These are phyloP conservation scores for Fusarium lyarnte DNA, from an alignment of 2,329 filamentous ascomycete genomes.

Conservation along the genomic window DNA sequence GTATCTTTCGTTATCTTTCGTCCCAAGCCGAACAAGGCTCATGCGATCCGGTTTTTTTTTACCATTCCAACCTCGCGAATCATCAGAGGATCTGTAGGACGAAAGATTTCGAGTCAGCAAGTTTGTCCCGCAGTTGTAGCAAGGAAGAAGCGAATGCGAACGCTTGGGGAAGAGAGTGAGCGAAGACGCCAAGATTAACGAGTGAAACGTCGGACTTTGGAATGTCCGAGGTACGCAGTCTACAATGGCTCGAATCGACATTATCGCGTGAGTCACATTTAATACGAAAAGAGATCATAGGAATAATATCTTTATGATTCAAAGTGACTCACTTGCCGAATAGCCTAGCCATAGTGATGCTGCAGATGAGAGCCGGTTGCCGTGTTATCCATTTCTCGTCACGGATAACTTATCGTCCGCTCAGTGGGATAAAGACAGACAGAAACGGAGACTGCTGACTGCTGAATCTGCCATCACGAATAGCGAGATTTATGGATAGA, in stretches of 20 bases:
- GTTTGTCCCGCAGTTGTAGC: rapidly evolving
- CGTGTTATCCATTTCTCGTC: neutral
- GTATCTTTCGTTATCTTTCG: neutral
- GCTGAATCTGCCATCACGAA: too few relatives aligned
- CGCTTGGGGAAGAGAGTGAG: too few relatives aligned
- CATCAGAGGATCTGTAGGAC: too few relatives aligned
- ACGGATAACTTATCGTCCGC: neutral
- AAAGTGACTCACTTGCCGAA: constrained; percentile 5
- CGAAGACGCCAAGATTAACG: neutral
- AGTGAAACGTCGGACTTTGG: neutral
- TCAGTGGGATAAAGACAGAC: neutral
- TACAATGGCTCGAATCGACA: neutral
- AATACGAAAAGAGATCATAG: neutral
- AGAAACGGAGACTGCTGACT: too few relatives aligned
- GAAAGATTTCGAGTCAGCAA: neutral
- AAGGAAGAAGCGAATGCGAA: neutral
- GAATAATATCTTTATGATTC: neutral
- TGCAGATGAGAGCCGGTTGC: neutral
- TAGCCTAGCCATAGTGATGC: neutral
- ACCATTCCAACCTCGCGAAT: rapidly evolving
- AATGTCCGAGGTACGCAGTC: constrained; percentile 7
- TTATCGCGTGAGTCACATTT: constrained; percentile 1
- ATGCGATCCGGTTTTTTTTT: rapidly evolving
- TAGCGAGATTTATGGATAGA: neutral
- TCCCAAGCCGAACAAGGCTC: too few relatives aligned